phyloP scores from a whole-genome alignment of 2,329 filamentous ascomycete genomes.

The Ceratocystis albifundus region DNA sequence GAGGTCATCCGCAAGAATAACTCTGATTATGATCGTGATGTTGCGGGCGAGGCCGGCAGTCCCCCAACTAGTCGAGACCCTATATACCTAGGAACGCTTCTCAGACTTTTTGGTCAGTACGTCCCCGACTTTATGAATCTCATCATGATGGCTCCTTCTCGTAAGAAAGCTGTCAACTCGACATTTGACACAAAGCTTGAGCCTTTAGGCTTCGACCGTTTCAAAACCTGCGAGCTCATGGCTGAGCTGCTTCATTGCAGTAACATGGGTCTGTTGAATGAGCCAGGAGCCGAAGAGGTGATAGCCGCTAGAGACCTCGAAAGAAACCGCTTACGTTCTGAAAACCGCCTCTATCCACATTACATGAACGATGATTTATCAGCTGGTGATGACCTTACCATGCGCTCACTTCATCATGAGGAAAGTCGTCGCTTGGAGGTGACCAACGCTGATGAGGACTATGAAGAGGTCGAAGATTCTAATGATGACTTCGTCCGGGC shows the following conservation, averaged over 20 bases:
- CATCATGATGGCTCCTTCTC: conserved; percentile 65
- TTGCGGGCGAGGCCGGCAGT: conserved; percentile 66
- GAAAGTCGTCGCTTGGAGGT: conserved; percentile 63
- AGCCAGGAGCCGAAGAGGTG: conserved; percentile 76
- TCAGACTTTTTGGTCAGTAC: conserved; percentile 78
- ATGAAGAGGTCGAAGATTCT: conserved; percentile 69
- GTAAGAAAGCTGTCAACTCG: conserved; percentile 64
- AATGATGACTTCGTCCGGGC: conserved; percentile 60
- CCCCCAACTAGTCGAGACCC: conserved; percentile 78
- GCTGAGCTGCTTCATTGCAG: conserved; percentile 94
- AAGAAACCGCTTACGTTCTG: conserved; percentile 63
- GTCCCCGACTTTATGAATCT: conserved; percentile 90
- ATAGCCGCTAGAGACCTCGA: conserved; percentile 70
- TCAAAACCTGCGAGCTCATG: conserved; percentile 99
- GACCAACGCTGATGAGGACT: conserved; percentile 76
- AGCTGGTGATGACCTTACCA: conserved; percentile 47
- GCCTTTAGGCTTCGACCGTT: conserved; percentile 89
- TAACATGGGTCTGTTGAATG: conserved; percentile 94
- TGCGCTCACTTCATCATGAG: conserved; percentile 42
- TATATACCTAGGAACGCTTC: conserved; percentile 84
- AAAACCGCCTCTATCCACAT: conserved; percentile 53
- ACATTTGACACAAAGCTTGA: conserved; percentile 88
- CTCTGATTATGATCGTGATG: conserved; percentile 93
- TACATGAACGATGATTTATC: conserved; percentile 33
- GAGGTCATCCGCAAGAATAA: conserved; percentile 99